phyloP scores from a whole-genome alignment of 2,329 filamentous ascomycete species.

The Sporothrix variecibatus region DNA sequence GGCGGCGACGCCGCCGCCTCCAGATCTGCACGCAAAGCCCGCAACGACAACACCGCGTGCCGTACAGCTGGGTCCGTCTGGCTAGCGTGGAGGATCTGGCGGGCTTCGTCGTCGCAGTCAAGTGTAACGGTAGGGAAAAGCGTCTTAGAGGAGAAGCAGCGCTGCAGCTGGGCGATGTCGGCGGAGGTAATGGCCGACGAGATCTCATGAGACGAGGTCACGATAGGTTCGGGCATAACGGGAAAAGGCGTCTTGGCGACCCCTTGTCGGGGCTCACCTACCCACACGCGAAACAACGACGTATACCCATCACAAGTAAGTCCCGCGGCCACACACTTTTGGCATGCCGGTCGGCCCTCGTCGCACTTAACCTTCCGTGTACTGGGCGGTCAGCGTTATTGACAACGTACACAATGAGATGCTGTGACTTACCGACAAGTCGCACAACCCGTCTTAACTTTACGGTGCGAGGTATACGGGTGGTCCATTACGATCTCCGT shows the following conservation, averaged over 20 bases:
- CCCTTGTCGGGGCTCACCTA: constrained; percentile 21
- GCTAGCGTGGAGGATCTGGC: constrained; percentile 43
- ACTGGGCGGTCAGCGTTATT: constrained; percentile 32
- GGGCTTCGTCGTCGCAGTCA: constrained; percentile 44
- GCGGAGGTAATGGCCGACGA: constrained; percentile 34
- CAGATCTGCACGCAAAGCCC: constrained; percentile 43
- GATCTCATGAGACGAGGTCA: constrained; percentile 22
- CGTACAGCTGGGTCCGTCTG: constrained; percentile 41
- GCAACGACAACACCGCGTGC: constrained; percentile 46
- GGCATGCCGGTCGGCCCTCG: constrained; percentile 41
- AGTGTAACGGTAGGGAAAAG: constrained; percentile 42
- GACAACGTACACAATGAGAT: too few species aligned
- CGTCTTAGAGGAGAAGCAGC: constrained; percentile 47
- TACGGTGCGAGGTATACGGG: too few species aligned
- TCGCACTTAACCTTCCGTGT: constrained; percentile 45
- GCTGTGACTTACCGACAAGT: too few species aligned
- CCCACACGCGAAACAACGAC: constrained; percentile 40
- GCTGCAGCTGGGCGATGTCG: constrained; percentile 42
- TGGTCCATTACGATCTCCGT: too few species aligned
- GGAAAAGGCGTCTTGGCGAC: too few species aligned
- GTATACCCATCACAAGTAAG: constrained; percentile 48
- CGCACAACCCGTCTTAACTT: too few species aligned
- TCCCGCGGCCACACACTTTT: constrained; percentile 43
- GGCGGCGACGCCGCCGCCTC: constrained; percentile 36
- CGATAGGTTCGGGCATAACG: too few species aligned